Evolutionary conservation across 2,329 filamentous ascomycete species (phyloP).

Genomic region (Aureobasidium sp.): DNA sequence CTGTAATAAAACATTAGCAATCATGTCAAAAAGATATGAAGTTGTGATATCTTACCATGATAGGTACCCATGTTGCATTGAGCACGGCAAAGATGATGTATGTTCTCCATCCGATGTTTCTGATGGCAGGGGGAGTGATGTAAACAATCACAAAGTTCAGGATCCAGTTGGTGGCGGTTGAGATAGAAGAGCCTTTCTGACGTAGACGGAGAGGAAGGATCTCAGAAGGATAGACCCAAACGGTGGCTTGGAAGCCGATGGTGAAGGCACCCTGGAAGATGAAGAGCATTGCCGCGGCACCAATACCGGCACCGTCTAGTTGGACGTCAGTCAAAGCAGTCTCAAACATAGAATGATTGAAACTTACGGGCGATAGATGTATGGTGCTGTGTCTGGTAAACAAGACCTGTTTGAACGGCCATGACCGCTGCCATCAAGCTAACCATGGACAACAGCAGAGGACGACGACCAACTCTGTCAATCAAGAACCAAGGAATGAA

Average conservation of each 20-base stretch:
- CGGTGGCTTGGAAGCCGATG: slow-evolving; percentile 51
- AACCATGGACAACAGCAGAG: slow-evolving; percentile 44
- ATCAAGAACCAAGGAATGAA: slow-evolving; percentile 34
- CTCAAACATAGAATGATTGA: not conserved
- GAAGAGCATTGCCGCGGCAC: slow-evolving; percentile 48
- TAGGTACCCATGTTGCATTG: slow-evolving; percentile 16
- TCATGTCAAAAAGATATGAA: not conserved
- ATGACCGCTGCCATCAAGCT: slow-evolving; percentile 52
- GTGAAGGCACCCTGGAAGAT: slow-evolving; percentile 57
- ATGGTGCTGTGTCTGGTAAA: slow-evolving; percentile 26
- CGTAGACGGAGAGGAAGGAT: slow-evolving; percentile 45
- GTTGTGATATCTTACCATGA: slow-evolving; percentile 12
- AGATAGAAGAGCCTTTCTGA: slow-evolving; percentile 24
- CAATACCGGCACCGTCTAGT: slow-evolving; percentile 16
- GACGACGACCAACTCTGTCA: slow-evolving; percentile 48
- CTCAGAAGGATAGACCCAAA: slow-evolving; percentile 55
- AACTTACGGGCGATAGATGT: slow-evolving; percentile 18
- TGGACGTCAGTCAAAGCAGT: not conserved
- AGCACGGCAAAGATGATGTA: slow-evolving; percentile 48
- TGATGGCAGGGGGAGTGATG: slow-evolving; percentile 54
- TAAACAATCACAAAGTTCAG: slow-evolving; percentile 24
- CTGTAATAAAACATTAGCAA: not conserved
- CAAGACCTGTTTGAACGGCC: slow-evolving; percentile 46
- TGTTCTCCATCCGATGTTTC: slow-evolving; percentile 46
- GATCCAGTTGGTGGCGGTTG: slow-evolving; percentile 26